These are phyloP conservation scores for Stenogyne calaminthoides DNA, from an alignment of 305 asterid genomes.

Conservation along the genomic window DNA sequence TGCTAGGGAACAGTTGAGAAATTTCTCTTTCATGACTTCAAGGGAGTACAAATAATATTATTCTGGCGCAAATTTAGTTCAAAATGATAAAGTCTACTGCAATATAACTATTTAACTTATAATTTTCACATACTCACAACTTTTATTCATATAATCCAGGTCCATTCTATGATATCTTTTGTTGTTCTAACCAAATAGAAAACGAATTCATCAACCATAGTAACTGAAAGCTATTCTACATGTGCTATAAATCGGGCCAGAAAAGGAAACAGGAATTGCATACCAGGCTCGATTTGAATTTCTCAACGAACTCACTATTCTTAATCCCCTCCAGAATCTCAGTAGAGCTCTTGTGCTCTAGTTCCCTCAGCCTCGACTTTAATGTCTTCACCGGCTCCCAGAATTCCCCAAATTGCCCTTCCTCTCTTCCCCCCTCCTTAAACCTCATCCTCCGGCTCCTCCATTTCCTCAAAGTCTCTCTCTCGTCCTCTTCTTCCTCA, in stretches of 20 bases:
- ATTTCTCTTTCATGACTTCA: conserved; percentile 7
- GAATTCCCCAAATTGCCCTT: conserved; percentile 66
- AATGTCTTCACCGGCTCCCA: conserved; percentile 84
- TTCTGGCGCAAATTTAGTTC: background rate
- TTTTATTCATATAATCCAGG: conserved; percentile 9
- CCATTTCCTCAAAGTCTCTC: conserved; percentile 52
- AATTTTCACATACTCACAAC: background rate
- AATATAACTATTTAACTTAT: background rate
- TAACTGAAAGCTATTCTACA: conserved; percentile 4
- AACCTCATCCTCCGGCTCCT: conserved; percentile 42
- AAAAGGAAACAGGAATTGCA: conserved; percentile 31
- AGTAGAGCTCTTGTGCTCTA: conserved; percentile 78
- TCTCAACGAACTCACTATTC: conserved; percentile 87
- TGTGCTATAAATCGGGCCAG: background rate
- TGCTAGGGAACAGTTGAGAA: background rate
- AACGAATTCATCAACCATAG: background rate
- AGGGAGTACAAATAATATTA: background rate
- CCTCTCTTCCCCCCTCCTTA: conserved; percentile 59
- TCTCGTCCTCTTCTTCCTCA: conserved; percentile 45
- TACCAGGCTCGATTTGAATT: conserved; percentile 93
- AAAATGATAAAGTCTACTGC: background rate
- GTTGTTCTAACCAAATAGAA: background rate
- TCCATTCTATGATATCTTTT: background rate
- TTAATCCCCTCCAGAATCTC: conserved; percentile 86
- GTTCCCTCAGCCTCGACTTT: conserved; percentile 69